phyloP scores from a whole-genome alignment of 2,329 filamentous ascomycete genomes.

The Dactylella cylindrospora region DNA sequence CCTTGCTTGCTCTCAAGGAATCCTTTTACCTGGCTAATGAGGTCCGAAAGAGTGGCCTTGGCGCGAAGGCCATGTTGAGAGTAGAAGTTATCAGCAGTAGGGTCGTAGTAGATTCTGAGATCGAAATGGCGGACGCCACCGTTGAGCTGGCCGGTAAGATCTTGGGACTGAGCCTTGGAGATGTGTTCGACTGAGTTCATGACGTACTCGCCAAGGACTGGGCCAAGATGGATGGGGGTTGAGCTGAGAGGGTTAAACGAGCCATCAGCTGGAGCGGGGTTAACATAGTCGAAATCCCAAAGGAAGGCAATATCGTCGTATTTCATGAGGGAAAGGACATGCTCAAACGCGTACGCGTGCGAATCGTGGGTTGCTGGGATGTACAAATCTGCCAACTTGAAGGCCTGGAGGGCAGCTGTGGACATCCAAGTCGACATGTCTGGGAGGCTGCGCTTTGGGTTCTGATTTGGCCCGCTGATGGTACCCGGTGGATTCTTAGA shows the following conservation, averaged over 20 bases:
- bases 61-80: constrained; percentile 27
- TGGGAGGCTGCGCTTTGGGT: neutral
- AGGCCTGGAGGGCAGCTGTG: constrained; percentile 12
- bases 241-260: constrained; percentile 24
- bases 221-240: constrained; percentile 26
- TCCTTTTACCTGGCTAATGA: constrained; percentile 15
- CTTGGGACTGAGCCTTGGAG: constrained; percentile 17
- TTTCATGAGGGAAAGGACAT: constrained; percentile 21
- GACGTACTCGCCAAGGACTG: constrained; percentile 24
- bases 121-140: constrained; percentile 37
- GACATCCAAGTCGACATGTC: constrained; percentile 37
- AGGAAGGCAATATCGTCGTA: constrained; percentile 40
- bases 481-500: neutral
- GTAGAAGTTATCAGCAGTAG: constrained; percentile 18
- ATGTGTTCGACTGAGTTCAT: constrained; percentile 24
- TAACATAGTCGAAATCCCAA: constrained; percentile 34
- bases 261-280: constrained; percentile 28
- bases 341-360: constrained; percentile 23
- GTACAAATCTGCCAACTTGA: constrained; percentile 14
- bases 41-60: constrained; percentile 7
- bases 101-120: constrained; percentile 38
- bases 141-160: constrained; percentile 18
- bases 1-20: constrained; percentile 2
- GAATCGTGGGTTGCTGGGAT: constrained; percentile 40
- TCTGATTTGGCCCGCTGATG: neutral